These are phyloP conservation scores for Capsella rubella DNA, from an alignment of 441 rosid genomes.

Conservation along the genomic window DNA sequence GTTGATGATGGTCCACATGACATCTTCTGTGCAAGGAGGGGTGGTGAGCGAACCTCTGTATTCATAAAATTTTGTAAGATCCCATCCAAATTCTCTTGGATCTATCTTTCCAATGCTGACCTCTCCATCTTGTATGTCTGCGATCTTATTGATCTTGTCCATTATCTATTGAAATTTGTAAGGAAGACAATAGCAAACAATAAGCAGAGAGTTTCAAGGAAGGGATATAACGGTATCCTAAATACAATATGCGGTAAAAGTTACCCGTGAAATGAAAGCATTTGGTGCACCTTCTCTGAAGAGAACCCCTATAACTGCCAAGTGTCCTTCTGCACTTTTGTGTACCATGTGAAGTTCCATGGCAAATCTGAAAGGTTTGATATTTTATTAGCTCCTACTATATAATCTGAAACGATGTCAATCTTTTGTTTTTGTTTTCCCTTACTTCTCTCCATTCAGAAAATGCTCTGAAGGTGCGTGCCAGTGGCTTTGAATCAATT, in stretches of 20 bases:
- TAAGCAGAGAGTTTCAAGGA: neutral
- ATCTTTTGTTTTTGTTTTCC: neutral
- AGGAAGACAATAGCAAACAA: neutral
- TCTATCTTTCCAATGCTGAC: constrained; percentile 49
- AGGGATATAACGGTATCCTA: neutral
- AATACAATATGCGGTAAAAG: neutral
- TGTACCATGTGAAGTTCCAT: constrained; percentile 76
- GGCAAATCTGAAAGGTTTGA: constrained; percentile 48
- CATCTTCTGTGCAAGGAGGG: constrained; percentile 81
- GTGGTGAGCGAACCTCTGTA: constrained; percentile 66
- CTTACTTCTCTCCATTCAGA: constrained; percentile 61
- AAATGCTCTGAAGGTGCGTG: constrained; percentile 87
- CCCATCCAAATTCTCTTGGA: constrained; percentile 56
- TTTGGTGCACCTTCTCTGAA: constrained; percentile 63
- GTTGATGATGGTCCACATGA: constrained; percentile 61
- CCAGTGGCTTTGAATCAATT: constrained; percentile 72
- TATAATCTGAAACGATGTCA: neutral
- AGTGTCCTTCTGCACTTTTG: constrained; percentile 34
- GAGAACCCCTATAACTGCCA: constrained; percentile 62
- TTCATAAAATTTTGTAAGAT: constrained; percentile 60
- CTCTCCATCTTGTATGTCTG: constrained; percentile 43
- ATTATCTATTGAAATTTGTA: constrained; percentile 15
- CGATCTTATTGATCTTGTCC: constrained; percentile 32
- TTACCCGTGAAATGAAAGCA: constrained; percentile 54
- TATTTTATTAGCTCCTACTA: neutral